Evolutionary conservation across 768 basidiomycete genomes (phyloP).

Genomic region (Tricholoma sp.): DNA sequence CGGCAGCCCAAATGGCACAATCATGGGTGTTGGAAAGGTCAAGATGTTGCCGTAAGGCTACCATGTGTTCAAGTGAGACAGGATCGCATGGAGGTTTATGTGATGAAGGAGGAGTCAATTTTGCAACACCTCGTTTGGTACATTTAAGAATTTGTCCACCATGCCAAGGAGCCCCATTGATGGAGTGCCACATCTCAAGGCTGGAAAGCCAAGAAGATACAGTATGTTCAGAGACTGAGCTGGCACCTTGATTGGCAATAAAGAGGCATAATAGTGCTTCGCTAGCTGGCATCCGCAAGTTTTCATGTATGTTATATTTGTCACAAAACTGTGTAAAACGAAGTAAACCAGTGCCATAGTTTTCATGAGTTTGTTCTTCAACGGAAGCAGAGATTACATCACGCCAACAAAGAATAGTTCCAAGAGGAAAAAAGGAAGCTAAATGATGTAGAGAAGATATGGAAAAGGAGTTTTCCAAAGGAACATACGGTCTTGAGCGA

Average conservation of each 20-base stretch:
- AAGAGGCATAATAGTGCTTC: background rate
- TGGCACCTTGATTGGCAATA: no score
- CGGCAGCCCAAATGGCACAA: slow-evolving; percentile 5
- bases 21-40: slow-evolving; percentile 8
- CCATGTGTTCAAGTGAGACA: slow-evolving; percentile 28
- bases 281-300: background rate
- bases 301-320: no score
- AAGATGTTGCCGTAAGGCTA: slow-evolving; percentile 7
- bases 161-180: no score
- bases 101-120: slow-evolving; percentile 1
- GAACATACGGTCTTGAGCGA: no score
- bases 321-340: no score
- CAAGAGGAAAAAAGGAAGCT: no score
- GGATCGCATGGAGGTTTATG: slow-evolving; percentile 4
- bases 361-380: no score
- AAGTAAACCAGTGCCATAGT: no score
- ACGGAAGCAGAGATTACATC: background rate
- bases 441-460: background rate
- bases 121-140: no score
- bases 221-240: no score
- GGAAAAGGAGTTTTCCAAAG: background rate
- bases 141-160: slow-evolving; percentile 16
- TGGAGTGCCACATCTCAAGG: no score
- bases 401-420: background rate
- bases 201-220: no score